Evolutionary conservation across 768 basidiomycete species (phyloP).

Genomic region (Strobilomyces echinocephalus): DNA sequence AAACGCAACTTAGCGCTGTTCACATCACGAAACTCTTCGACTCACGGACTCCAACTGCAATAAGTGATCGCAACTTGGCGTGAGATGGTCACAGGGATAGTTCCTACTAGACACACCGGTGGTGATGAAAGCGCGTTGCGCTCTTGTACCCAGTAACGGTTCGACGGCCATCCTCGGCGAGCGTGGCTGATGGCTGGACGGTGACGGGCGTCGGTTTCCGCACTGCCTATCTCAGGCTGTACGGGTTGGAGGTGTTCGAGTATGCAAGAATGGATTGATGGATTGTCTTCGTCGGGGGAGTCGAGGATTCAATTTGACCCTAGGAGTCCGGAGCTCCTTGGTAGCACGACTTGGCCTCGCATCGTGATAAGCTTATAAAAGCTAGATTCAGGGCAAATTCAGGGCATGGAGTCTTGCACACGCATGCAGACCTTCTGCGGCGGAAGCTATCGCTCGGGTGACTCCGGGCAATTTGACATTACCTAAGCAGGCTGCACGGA

Average conservation of each 20-base stretch:
- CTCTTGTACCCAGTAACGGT: slow-evolving; percentile 64
- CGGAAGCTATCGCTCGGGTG: too few relatives aligned
- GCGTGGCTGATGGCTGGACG: slow-evolving; percentile 8
- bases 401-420: too few relatives aligned
- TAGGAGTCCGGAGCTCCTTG: too few relatives aligned
- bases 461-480: too few relatives aligned
- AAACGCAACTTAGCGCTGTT: neutral
- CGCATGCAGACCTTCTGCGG: too few relatives aligned
- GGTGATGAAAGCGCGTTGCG: slow-evolving; percentile 66
- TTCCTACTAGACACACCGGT: slow-evolving; percentile 56
- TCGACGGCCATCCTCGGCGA: slow-evolving; percentile 57
- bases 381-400: too few relatives aligned
- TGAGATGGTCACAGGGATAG: slow-evolving; percentile 3
- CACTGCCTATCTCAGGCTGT: neutral
- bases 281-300: neutral
- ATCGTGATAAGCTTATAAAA: too few relatives aligned
- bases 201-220: neutral
- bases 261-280: too few relatives aligned
- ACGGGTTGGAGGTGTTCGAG: neutral
- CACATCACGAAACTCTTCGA: slow-evolving; percentile 12
- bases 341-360: too few relatives aligned
- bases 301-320: too few relatives aligned
- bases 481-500: too few relatives aligned
- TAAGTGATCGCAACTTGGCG: slow-evolving; percentile 4
- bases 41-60: slow-evolving; percentile 58